Conservation (phyloP, 441 rosid genomes). For the Raphanus hybrid region DNA sequence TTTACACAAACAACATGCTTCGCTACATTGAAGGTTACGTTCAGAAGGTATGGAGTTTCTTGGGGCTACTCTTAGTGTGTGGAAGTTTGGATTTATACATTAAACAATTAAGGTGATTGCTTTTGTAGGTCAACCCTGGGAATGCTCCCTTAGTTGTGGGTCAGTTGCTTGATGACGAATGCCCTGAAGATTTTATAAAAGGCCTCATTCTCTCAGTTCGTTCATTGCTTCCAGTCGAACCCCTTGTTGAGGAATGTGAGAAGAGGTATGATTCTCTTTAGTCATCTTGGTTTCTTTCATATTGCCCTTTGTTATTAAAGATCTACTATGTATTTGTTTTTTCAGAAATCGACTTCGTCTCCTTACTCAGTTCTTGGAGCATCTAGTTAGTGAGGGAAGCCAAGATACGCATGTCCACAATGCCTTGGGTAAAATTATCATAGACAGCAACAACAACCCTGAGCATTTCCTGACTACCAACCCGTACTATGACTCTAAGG, state of each 20-base stretch:
- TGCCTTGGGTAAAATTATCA: constrained; percentile 99
- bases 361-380: constrained; percentile 99
- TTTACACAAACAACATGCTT: constrained; percentile 96
- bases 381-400: constrained; percentile 99
- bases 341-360: constrained; percentile 97
- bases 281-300: constrained; percentile 11
- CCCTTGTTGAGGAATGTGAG: constrained; percentile 98
- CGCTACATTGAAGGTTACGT: constrained; percentile 99
- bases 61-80: not conserved
- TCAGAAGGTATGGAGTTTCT: constrained; percentile 72
- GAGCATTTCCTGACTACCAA: constrained; percentile 99
- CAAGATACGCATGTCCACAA: constrained; percentile 99
- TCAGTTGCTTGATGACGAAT: constrained; percentile 92
- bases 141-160: constrained; percentile 97
- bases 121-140: constrained; percentile 88
- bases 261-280: constrained; percentile 64
- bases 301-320: constrained; percentile 18
- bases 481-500: constrained; percentile 97
- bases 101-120: constrained; percentile 31
- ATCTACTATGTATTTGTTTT: constrained; percentile 32
- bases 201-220: constrained; percentile 98
- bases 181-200: constrained; percentile 95
- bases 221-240: constrained; percentile 98
- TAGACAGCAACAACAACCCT: constrained; percentile 98
- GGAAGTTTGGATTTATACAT: constrained; percentile 1